A percentile compares a stretch with the other conserved stretches of the same genome.
These are phyloP conservation scores for Haplosporangium sp. DNA, from an alignment of 371 early-diverging fungal species.

Conservation along the genomic window DNA sequence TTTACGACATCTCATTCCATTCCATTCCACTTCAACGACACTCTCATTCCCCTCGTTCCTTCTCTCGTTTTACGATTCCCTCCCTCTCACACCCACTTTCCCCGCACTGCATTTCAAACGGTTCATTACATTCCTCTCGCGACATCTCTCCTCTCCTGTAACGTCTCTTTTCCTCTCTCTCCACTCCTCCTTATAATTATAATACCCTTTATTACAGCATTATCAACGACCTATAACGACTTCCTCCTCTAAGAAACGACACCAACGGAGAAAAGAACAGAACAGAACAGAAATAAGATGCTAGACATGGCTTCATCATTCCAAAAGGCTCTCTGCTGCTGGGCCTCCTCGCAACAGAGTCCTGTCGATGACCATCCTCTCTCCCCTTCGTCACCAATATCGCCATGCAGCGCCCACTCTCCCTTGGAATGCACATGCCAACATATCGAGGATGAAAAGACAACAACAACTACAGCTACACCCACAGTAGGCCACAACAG, in stretches of 20 bases:
- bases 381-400: slow-evolving; percentile 29
- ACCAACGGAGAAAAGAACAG: neutral
- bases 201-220: too few relatives aligned
- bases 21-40: too few relatives aligned
- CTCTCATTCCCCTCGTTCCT: too few relatives aligned
- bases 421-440: slow-evolving; percentile 23
- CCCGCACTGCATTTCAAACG: too few relatives aligned
- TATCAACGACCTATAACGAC: too few relatives aligned
- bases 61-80: too few relatives aligned
- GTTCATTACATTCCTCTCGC: too few relatives aligned
- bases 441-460: neutral
- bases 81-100: too few relatives aligned
- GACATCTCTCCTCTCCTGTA: too few relatives aligned
- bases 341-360: slow-evolving; percentile 50
- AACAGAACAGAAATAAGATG: slow-evolving; percentile 8
- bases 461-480: neutral
- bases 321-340: slow-evolving; percentile 47
- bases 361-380: slow-evolving; percentile 39
- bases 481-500: neutral
- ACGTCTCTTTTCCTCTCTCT: too few relatives aligned
- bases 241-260: neutral
- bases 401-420: slow-evolving; percentile 31
- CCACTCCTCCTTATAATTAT: too few relatives aligned
- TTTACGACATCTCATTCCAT: too few relatives aligned
- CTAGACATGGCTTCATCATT: slow-evolving; percentile 43